Percentiles rank a stretch among this genome's conserved stretches.
phyloP scores from a whole-genome alignment of 1,284 basidiomycete species.

The Apiotrichum gracile region DNA sequence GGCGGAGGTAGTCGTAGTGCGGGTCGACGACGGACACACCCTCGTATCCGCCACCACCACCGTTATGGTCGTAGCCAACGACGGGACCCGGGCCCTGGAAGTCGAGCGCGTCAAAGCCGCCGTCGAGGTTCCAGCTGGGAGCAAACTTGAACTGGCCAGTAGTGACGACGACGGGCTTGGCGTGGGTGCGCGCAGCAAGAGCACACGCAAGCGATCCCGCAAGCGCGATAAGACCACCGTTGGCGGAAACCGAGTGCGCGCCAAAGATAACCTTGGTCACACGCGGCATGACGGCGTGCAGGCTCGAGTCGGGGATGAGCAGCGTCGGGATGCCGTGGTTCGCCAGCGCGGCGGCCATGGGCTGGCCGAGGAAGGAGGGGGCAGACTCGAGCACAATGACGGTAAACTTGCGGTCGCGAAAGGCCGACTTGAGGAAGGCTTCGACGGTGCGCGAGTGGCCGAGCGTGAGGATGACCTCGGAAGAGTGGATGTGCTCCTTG shows the following conservation, averaged over 20 bases:
- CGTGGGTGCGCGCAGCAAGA: slow-evolving; percentile 83
- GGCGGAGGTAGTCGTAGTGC: slow-evolving; percentile 88
- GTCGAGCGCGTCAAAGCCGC: slow-evolving; percentile 78
- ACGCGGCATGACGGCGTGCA: slow-evolving; percentile 92
- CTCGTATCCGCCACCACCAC: slow-evolving; percentile 70
- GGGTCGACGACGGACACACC: slow-evolving; percentile 87
- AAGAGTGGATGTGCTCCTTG: slow-evolving; percentile 92
- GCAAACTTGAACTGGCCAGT: slow-evolving; percentile 95
- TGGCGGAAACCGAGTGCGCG: slow-evolving; percentile 88
- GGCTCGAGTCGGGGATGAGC: slow-evolving; percentile 88
- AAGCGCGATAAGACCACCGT: slow-evolving; percentile 88
- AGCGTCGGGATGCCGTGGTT: slow-evolving; percentile 80
- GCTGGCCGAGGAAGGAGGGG: slow-evolving; percentile 80
- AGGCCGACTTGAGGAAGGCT: slow-evolving; percentile 83
- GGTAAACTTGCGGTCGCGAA: slow-evolving; percentile 86
- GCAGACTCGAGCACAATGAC: slow-evolving; percentile 94
- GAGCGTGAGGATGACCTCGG: slow-evolving; percentile 93
- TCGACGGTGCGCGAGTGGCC: slow-evolving; percentile 95
- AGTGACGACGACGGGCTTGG: slow-evolving; percentile 88
- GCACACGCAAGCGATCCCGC: slow-evolving; percentile 78
- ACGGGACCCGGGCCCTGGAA: slow-evolving; percentile 80
- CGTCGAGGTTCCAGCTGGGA: slow-evolving; percentile 86
- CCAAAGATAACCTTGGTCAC: slow-evolving; percentile 94
- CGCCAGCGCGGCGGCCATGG: slow-evolving; percentile 74
- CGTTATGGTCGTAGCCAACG: slow-evolving; percentile 55